phyloP scores from a whole-genome alignment of 2,329 filamentous ascomycete species.

The Lecanicillium sp. region DNA sequence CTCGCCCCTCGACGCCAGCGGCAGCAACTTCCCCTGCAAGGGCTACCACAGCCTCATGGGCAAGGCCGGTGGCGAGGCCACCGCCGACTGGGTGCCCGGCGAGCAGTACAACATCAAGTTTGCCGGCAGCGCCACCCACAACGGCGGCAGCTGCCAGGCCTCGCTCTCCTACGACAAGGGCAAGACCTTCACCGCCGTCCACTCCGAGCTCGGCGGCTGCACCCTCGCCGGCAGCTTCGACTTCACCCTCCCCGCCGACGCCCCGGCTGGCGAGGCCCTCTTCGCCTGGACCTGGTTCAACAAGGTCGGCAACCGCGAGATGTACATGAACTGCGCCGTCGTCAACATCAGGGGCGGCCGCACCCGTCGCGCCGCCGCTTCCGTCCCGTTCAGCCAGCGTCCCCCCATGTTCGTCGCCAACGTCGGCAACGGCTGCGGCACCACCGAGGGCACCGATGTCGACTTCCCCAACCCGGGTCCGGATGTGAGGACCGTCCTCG shows the following conservation, averaged over 20 bases:
- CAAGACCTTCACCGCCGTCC: slow-evolving; percentile 60
- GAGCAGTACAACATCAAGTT: slow-evolving; percentile 57
- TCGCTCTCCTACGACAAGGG: slow-evolving; percentile 69
- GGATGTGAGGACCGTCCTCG: slow-evolving; percentile 38
- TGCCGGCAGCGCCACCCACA: slow-evolving; percentile 55
- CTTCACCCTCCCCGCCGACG: slow-evolving; percentile 61
- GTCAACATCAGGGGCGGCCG: slow-evolving; percentile 50
- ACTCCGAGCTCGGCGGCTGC: slow-evolving; percentile 51
- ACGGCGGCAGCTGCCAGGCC: slow-evolving; percentile 71
- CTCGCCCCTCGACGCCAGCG: slow-evolving; percentile 53
- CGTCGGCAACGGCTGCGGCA: slow-evolving; percentile 53
- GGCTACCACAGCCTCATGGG: slow-evolving; percentile 48
- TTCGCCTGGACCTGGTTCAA: slow-evolving; percentile 78
- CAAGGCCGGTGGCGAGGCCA: slow-evolving; percentile 43
- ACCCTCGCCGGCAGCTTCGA: slow-evolving; percentile 45
- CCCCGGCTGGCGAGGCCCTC: slow-evolving; percentile 55
- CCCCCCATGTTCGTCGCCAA: slow-evolving; percentile 70
- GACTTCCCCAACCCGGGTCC: slow-evolving; percentile 61
- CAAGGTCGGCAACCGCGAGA: slow-evolving; percentile 69
- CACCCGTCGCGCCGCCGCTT: slow-evolving; percentile 25
- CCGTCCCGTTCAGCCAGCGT: slow-evolving; percentile 44
- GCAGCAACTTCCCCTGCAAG: slow-evolving; percentile 72
- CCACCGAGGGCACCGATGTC: slow-evolving; percentile 51
- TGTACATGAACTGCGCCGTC: slow-evolving; percentile 81
- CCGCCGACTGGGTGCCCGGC: slow-evolving; percentile 58